Base-by-base conservation (phyloP, 2,329 filamentous ascomycete genomes). In the Diaporthe vexans region DNA sequence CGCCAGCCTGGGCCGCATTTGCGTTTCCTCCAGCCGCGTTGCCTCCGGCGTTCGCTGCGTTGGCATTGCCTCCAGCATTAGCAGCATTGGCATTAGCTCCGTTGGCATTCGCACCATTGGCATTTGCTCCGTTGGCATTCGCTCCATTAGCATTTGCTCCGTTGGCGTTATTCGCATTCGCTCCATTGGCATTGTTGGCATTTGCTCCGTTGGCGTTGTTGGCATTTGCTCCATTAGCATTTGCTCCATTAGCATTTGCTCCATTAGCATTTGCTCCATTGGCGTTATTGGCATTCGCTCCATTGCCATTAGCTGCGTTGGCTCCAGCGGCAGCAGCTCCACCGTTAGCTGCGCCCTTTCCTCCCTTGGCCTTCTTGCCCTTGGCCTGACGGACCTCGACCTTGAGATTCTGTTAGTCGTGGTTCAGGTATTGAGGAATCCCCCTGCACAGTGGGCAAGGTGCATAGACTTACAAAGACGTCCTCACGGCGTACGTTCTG, bases 291-390 rank as follows among this genome's bases (percentile, higher is more conserved):
- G 37, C 37, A 40, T 40, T 40, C 4, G 37, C 56, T 59, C 56
- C 56, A 11, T 59, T 59, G 21, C 4, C 56, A 24, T 40, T 40
- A 17, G 56, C 56, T 59, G 33, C 56, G 56, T 59, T 59, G 56
- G 56, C 56, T 40, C 56, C 56, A 21, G 56, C 56, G 21, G 56
- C 56, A 59, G 56, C 56, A 59, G 56, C 56, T 40, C 56, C 56
- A 59, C 56, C 56, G 35, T 59, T 59, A 33, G 56, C 56, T 9
- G 56, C 56, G 33, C 4, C 33, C 33, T 33, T 33, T 3, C 33
- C 56, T 33, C 26, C 26, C 56, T 59, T 59, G 35, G 29, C 57
- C 35, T 59, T 59, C 57, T 59, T 59, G 57, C 57, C 57, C 35
- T 59, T 59, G 33, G 57, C 57, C 57, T 59, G 57, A n/a, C 57